Conservation (phyloP, 352 stramenopile genomes). For the Pythium aquatile region DNA sequence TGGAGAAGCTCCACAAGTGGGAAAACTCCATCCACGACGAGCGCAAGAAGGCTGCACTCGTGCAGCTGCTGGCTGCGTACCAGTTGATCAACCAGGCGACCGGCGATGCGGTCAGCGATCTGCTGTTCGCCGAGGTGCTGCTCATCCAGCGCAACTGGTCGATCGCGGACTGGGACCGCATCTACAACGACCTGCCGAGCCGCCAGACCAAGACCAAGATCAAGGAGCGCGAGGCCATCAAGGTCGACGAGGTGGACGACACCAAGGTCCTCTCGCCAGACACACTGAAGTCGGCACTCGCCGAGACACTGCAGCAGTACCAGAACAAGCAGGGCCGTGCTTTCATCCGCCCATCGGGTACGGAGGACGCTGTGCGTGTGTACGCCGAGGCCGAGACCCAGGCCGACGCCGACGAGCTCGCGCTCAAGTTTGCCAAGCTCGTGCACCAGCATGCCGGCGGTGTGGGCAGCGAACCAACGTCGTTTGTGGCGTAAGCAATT, state of each 20-base stretch:
- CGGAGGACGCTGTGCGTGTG: slow-evolving; percentile 97
- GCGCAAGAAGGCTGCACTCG: slow-evolving; percentile 78
- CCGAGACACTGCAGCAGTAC: slow-evolving; percentile 48
- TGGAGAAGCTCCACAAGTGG: slow-evolving; percentile 82
- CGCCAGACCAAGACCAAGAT: slow-evolving; percentile 88
- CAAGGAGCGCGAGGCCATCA: slow-evolving; percentile 59
- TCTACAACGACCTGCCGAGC: slow-evolving; percentile 96
- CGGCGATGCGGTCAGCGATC: slow-evolving; percentile 96
- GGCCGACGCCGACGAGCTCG: slow-evolving; percentile 88
- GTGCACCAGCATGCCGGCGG: slow-evolving; percentile 76
- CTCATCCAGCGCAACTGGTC: slow-evolving; percentile 89
- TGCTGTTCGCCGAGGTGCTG: slow-evolving; percentile 95
- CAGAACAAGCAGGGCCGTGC: slow-evolving; percentile 61
- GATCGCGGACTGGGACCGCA: slow-evolving; percentile 89
- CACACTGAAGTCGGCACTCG: slow-evolving; percentile 54
- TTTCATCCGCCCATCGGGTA: slow-evolving; percentile 97
- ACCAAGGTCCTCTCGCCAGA: slow-evolving; percentile 59
- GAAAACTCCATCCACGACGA: slow-evolving; percentile 73
- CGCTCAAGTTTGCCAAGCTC: slow-evolving; percentile 80
- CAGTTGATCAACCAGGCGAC: slow-evolving; percentile 97
- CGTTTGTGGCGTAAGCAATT: slow-evolving; percentile 61
- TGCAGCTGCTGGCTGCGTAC: slow-evolving; percentile 83
- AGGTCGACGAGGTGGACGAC: slow-evolving; percentile 67
- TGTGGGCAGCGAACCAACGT: slow-evolving; percentile 54
- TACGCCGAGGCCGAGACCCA: slow-evolving; percentile 96